A percentile compares a stretch with the other conserved stretches of the same genome.
Evolutionary conservation across 345 rosid genomes (phyloP).

Genomic region (Ricinus communis): DNA sequence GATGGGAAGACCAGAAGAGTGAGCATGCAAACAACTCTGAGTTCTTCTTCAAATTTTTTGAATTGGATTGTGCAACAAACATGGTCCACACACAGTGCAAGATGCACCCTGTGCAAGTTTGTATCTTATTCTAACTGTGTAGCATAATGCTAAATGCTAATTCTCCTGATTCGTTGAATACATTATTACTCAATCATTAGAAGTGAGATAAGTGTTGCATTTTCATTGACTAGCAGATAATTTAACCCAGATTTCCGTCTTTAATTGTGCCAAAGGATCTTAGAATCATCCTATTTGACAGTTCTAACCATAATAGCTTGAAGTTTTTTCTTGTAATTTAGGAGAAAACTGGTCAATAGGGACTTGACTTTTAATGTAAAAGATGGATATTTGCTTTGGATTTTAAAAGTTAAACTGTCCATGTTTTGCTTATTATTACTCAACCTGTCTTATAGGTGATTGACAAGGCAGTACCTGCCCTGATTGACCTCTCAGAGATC

Average conservation of each 20-base stretch:
- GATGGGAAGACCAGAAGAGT: background rate
- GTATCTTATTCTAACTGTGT: background rate
- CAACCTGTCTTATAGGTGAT: conserved; percentile 43
- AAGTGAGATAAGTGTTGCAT: background rate
- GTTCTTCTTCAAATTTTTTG: background rate
- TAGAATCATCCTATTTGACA: background rate
- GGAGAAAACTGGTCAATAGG: background rate
- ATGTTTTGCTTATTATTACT: conserved; percentile 4
- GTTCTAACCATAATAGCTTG: background rate
- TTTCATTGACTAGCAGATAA: background rate
- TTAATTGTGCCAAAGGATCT: background rate
- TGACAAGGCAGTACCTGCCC: conserved; percentile 78
- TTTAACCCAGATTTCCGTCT: background rate
- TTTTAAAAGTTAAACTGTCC: background rate
- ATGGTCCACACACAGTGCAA: no score
- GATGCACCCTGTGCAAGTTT: background rate
- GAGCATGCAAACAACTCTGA: background rate
- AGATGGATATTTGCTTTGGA: background rate
- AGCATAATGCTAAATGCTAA: background rate
- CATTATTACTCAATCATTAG: background rate
- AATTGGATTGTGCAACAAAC: background rate
- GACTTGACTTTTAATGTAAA: background rate
- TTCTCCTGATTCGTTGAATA: background rate
- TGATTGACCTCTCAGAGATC: conserved; percentile 85
- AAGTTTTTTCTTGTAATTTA: background rate